Evolutionary conservation across 2,329 filamentous ascomycete genomes (phyloP), one percentile per base, ranked within the genome.

Genomic region (Colletotrichum gigasporum): DNA sequence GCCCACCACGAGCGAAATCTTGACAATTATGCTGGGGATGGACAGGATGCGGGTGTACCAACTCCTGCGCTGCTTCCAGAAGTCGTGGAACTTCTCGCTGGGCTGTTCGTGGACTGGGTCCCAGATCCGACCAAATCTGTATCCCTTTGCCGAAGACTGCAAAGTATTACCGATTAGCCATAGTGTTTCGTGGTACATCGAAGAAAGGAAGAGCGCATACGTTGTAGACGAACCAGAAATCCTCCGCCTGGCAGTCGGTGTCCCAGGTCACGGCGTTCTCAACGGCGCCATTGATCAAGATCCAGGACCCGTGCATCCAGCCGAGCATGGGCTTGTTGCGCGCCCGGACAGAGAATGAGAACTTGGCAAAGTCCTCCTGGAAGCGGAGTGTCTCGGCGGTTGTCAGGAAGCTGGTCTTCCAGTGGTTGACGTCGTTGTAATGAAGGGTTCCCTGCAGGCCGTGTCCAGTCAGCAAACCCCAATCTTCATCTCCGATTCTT

Each of bases 261-360:
- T 56, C 52, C 52, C 52, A 56, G 0, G 52, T 56, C n/a, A 45
- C 41, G 14, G n/a, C 14, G 20, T 56, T 56, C 14, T 56, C 52
- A 4, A 56, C 52, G 2, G 52, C 55, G 4, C 55, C 55, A 44
- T 58, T 58, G 42, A 58, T 22, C 6, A 58, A 5, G 32, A 58
- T 39, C 55, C 55, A 58, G 9, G 55, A 58, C n/a, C 55, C 55
- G n/a, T 48, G 55, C 55, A 58, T 48, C 55, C 55, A 58, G 0
- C 41, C 54, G 0, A 54, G 51, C 51, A 54, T 54, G 26, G 51
- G 35, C 37, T 54, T 54, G 12, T 54, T 54, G 12, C 37, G 51
- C 37, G 32, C 44, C 35, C 51, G 37, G 26, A 54, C 37, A 22
- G 51, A 54, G 51, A 30, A 54, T n/a, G 51, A 54, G 26, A 54